Percentiles rank a stretch among this genome's conserved stretches.
These are phyloP conservation scores for Sporothrix schenckii DNA, from an alignment of 2,329 filamentous ascomycete species.

Conservation along the genomic window DNA sequence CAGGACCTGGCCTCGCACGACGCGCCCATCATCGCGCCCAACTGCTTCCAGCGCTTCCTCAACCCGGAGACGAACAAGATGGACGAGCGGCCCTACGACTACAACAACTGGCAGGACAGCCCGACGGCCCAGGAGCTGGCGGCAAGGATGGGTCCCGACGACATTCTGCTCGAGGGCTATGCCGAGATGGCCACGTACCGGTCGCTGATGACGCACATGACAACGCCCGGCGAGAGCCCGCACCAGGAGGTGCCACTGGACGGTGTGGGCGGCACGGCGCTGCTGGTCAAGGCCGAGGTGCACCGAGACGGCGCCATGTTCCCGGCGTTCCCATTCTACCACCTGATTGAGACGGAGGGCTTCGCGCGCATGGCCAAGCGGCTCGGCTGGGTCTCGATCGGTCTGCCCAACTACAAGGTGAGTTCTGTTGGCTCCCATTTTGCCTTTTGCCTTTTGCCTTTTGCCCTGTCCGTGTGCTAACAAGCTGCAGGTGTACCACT, in stretches of 20 bases:
- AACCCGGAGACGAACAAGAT: conserved; percentile 69
- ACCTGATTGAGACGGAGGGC: conserved; percentile 95
- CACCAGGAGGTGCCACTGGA: conserved; percentile 75
- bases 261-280: conserved; percentile 88
- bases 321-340: conserved; percentile 92
- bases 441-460: too few species aligned
- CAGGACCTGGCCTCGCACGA: conserved; percentile 88
- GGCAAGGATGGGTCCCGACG: conserved; percentile 80
- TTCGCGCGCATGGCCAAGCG: conserved; percentile 96
- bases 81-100: conserved; percentile 87
- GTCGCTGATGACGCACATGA: conserved; percentile 85
- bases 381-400: conserved; percentile 80
- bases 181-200: conserved; percentile 90
- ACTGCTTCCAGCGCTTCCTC: conserved; percentile 88
- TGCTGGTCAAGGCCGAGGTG: conserved; percentile 94
- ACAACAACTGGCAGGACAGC: conserved; percentile 96
- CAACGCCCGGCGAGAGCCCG: conserved; percentile 58
- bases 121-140: conserved; percentile 75
- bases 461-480: background rate
- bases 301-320: conserved; percentile 99
- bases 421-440: conserved; percentile 38
- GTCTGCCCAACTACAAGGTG: conserved; percentile 97
- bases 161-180: conserved; percentile 93
- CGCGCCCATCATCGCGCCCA: conserved; percentile 89
- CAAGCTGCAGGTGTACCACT: conserved; percentile 73